phyloP scores from a whole-genome alignment of 371 early-diverging fungal species.

The Saksenaea oblongispora region DNA sequence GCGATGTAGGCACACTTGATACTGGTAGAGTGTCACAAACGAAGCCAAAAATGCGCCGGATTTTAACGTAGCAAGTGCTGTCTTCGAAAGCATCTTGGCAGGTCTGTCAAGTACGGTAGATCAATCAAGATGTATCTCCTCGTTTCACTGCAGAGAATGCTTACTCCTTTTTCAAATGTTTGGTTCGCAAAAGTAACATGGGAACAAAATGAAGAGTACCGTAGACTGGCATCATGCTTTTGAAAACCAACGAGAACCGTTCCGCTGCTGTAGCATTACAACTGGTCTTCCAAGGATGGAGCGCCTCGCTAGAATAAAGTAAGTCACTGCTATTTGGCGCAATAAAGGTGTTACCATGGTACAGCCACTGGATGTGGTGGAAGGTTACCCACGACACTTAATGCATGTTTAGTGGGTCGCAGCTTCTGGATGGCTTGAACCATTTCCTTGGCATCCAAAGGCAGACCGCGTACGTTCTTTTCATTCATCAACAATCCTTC shows the following conservation, averaged over 20 bases:
- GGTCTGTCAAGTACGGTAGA: slow-evolving; percentile 36
- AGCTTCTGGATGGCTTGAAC: slow-evolving; percentile 37
- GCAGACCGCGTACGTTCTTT: slow-evolving; percentile 47
- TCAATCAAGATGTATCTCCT: background rate
- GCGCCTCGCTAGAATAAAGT: slow-evolving; percentile 42
- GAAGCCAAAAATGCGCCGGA: slow-evolving; percentile 65
- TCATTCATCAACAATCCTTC: slow-evolving; percentile 54
- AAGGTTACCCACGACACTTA: slow-evolving; percentile 35
- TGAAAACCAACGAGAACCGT: slow-evolving; percentile 56
- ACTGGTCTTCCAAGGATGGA: slow-evolving; percentile 65
- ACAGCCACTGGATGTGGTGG: slow-evolving; percentile 24
- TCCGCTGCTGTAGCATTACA: slow-evolving; percentile 52
- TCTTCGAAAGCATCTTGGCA: slow-evolving; percentile 43
- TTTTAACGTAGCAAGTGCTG: slow-evolving; percentile 54
- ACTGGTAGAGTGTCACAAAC: slow-evolving; percentile 62
- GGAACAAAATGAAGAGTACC: slow-evolving; percentile 76
- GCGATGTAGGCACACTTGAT: slow-evolving; percentile 64
- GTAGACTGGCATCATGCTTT: slow-evolving; percentile 66
- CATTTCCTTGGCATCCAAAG: slow-evolving; percentile 46
- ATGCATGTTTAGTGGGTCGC: slow-evolving; percentile 47
- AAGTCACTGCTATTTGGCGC: background rate
- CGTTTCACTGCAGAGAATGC: slow-evolving; percentile 6
- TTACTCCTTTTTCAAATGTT: slow-evolving; percentile 60
- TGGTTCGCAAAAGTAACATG: slow-evolving; percentile 57
- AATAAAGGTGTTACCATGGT: slow-evolving; percentile 30